Evolutionary conservation across 73 alveolate species (phyloP).

Genomic region (Paramecium tetraurelia): DNA sequence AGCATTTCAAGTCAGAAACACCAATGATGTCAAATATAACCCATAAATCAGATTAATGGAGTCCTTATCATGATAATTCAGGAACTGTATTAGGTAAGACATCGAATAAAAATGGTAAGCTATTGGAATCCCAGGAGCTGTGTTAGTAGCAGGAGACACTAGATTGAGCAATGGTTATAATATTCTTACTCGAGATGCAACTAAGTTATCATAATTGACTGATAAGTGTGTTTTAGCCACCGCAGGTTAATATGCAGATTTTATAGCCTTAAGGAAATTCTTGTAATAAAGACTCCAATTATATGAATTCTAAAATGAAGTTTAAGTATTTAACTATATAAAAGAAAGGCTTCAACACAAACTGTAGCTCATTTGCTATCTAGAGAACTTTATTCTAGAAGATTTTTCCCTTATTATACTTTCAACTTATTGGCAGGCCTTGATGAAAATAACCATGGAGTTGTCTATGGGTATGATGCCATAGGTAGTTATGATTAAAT

Average conservation of each 20-base stretch:
- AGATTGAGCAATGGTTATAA: constrained; percentile 76
- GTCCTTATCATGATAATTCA: constrained; percentile 43
- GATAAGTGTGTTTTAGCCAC: constrained; percentile 70
- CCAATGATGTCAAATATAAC: neutral
- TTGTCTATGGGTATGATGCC: constrained; percentile 92
- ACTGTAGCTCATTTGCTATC: constrained; percentile 55
- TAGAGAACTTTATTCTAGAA: constrained; percentile 73
- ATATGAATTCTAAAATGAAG: constrained; percentile 68
- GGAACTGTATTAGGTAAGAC: constrained; percentile 32
- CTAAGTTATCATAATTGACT: constrained; percentile 72
- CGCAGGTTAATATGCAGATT: constrained; percentile 83
- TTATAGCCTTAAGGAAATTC: constrained; percentile 70
- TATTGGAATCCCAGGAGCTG: constrained; percentile 19
- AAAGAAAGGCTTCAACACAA: constrained; percentile 27
- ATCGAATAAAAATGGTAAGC: constrained; percentile 45
- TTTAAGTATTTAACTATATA: constrained; percentile 42
- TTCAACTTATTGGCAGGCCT: constrained; percentile 90
- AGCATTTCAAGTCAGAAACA: neutral
- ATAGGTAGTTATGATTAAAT: constrained; percentile 88
- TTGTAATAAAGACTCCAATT: constrained; percentile 70
- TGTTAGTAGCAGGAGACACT: constrained; percentile 55
- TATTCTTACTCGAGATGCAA: constrained; percentile 69
- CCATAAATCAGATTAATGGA: constrained; percentile 12
- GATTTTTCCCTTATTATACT: constrained; percentile 96
- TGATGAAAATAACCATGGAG: constrained; percentile 74